Conservation (phyloP, 1,139 yeast genomes). For the Yamadazyma siamensis region DNA sequence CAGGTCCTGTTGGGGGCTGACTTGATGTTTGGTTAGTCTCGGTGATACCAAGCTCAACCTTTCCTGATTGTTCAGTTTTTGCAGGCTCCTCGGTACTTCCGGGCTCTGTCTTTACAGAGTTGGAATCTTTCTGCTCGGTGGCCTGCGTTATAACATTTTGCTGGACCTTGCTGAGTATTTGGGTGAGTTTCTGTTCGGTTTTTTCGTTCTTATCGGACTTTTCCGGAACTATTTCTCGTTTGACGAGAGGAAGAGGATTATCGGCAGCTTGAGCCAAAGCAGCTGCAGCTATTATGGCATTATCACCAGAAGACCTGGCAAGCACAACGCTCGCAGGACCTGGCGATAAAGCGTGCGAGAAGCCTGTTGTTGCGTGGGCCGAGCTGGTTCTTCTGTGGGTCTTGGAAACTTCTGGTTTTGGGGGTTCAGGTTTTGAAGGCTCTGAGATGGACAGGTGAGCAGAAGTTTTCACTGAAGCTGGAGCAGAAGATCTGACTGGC, state of each 20-base stretch:
- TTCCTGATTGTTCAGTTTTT: too few relatives aligned
- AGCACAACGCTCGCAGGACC: constrained; percentile 37
- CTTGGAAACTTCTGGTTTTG: too few relatives aligned
- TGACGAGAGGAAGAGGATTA: constrained; percentile 50
- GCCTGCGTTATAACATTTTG: not conserved
- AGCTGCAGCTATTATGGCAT: constrained; percentile 65
- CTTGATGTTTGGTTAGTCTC: not conserved
- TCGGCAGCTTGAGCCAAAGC: constrained; percentile 73
- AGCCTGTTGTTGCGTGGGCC: constrained; percentile 16
- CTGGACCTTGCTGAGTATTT: not conserved
- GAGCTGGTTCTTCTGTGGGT: constrained; percentile 23
- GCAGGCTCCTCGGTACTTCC: too few relatives aligned
- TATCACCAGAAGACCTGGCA: constrained; percentile 39
- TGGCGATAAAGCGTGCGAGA: constrained; percentile 11
- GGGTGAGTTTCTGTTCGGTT: not conserved
- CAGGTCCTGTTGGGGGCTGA: not conserved
- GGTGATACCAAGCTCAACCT: too few relatives aligned
- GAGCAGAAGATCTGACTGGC: too few relatives aligned
- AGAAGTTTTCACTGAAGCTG: constrained; percentile 6
- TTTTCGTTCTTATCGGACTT: not conserved
- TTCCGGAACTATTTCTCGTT: constrained; percentile 7
- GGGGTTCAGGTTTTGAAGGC: not conserved
- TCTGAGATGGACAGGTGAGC: constrained; percentile 13
- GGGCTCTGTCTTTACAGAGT: too few relatives aligned
- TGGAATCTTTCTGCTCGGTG: too few relatives aligned